Evolutionary conservation across 352 stramenopile species (phyloP), one percentile per base, ranked within the genome.

Genomic region (Globisporangium nodosum): DNA sequence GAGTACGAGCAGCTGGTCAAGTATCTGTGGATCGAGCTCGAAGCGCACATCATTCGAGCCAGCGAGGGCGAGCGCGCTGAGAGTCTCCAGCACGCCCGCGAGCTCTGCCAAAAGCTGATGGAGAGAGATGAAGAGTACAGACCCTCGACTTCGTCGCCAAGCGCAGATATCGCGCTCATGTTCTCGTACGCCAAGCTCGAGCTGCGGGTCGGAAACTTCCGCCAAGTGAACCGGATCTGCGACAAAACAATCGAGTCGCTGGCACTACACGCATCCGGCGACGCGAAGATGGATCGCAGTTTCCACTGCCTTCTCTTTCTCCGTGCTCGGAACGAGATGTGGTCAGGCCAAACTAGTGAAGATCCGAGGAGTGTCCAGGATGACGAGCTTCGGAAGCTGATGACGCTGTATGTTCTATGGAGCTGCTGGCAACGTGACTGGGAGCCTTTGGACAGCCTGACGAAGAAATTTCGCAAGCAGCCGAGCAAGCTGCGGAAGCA

Each of bases 261-360:
- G 3, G 49, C 49, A 12, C 21, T 40, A 16, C 16, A 40, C 13
- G 52, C 33, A 13, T 35, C 24, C 27, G 62, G 50, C 30, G 46
- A 66, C 39, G 8, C 43, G 3, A 24, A 40, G 1, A 35, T 53
- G 43, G 42, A 51, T 58, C 66, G 64, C 35, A 35, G 33, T 30
- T 78, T 84, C 12, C 81, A 92, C 60, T 70, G 70, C 8, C 71
- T 90, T 42, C 39, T 82, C 5, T 90, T 79, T 68, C 63, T 88
- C 24, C 76, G 76, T 1, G 54, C 71, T 3, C 68, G 73, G 12
- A 55, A 66, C 6, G 74, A 82, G 33, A 49, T 74, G 42, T 84
- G 69, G 69, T 33, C 33, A 18, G 18, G 9, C 11, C 6, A 3
- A 15, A 42, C 24, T 11, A 16, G 20, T 18, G 57, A 42, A 5